Conservation (phyloP, 805 yeast species). For the Ogataea polymorpha region DNA sequence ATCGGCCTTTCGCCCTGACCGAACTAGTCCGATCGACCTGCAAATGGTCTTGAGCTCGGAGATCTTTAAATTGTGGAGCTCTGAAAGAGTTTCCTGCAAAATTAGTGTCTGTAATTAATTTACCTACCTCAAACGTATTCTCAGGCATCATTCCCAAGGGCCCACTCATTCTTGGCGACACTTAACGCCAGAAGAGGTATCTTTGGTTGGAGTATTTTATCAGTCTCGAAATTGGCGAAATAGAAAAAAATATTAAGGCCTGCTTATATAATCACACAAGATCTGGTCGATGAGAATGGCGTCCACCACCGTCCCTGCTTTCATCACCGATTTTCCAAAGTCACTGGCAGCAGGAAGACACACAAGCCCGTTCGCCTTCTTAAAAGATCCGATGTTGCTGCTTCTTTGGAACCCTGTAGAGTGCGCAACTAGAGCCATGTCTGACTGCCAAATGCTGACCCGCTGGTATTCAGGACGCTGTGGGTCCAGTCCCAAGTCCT, state of each 20-base stretch:
- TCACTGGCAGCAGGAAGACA: constrained; percentile 38
- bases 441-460: constrained; percentile 33
- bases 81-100: constrained; percentile 28
- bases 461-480: constrained; percentile 50
- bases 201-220: neutral
- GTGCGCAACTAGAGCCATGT: constrained; percentile 34
- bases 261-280: constrained; percentile 2
- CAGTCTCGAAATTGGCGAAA: neutral
- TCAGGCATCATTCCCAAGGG: constrained; percentile 17
- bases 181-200: constrained; percentile 6
- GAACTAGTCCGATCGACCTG: constrained; percentile 44
- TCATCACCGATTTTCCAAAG: constrained; percentile 10
- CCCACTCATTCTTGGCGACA: constrained; percentile 13
- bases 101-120: neutral
- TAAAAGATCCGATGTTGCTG: constrained; percentile 45
- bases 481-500: constrained; percentile 39
- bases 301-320: constrained; percentile 24
- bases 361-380: constrained; percentile 44
- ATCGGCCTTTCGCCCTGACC: constrained; percentile 60
- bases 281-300: constrained; percentile 28
- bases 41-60: constrained; percentile 52
- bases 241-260: neutral
- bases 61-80: constrained; percentile 41
- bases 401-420: constrained; percentile 53
- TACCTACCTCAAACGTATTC: constrained; percentile 15